A percentile compares a stretch with the other conserved stretches of the same genome.
Evolutionary conservation across 176 grass and related monocot genomes (phyloP).

Genomic region (Miscanthus lutarioriparius): DNA sequence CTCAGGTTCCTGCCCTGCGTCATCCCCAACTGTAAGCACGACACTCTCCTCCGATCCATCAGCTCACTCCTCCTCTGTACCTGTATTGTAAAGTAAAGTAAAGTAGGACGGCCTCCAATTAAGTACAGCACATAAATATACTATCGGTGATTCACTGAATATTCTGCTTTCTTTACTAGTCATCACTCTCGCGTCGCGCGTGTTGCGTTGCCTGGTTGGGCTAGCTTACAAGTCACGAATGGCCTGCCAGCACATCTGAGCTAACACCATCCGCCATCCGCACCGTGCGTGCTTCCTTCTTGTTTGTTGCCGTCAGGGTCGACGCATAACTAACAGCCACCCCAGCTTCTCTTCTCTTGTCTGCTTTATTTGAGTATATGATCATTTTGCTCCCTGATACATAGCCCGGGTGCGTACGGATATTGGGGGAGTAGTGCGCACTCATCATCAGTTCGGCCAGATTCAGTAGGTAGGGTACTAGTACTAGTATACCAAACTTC

Average conservation of each 20-base stretch:
- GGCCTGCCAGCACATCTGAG: not conserved
- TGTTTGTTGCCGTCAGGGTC: not conserved
- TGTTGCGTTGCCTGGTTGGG: not conserved
- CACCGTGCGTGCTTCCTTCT: not conserved
- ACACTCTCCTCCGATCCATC: not conserved
- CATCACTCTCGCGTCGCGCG: not conserved
- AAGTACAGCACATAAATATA: not conserved
- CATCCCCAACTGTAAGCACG: slow-evolving; percentile 81
- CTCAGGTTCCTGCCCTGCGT: slow-evolving; percentile 81
- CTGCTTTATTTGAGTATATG: not conserved
- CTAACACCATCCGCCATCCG: not conserved
- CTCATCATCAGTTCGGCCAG: not conserved
- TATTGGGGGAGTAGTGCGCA: too few species aligned
- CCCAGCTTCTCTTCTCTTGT: not conserved
- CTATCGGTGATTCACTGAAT: not conserved
- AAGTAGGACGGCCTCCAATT: not conserved
- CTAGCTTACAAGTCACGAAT: slow-evolving; percentile 28
- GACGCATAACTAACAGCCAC: not conserved
- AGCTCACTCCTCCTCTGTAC: not conserved
- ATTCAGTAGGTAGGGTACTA: not conserved
- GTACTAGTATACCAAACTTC: not conserved
- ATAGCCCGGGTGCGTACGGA: not conserved
- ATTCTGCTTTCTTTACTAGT: not conserved
- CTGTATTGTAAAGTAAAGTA: not conserved
- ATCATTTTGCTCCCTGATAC: not conserved